Conservation (phyloP, 2,329 filamentous ascomycete genomes). For the Fusarium haematococcum region DNA sequence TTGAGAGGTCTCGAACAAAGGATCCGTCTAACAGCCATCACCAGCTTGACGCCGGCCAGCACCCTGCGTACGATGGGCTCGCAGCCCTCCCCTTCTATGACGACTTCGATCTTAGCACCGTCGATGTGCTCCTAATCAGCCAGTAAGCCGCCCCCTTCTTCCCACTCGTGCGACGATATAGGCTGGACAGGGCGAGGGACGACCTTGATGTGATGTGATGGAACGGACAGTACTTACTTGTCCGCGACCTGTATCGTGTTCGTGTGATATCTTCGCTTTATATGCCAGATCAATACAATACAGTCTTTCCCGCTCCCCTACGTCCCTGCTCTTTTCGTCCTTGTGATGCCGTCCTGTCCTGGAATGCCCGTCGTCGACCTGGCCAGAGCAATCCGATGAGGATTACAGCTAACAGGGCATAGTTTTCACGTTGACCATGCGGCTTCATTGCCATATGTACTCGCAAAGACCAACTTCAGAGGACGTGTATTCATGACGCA, state of each 20-base stretch:
- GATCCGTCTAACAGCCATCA: constrained; percentile 34
- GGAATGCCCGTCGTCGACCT: constrained; percentile 24
- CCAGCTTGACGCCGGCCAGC: constrained; percentile 95
- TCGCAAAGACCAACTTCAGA: constrained; percentile 97
- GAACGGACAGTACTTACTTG: constrained; percentile 30
- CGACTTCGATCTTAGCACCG: constrained; percentile 96
- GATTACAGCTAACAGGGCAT: constrained; percentile 42
- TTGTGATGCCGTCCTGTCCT: constrained; percentile 46
- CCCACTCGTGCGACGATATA: constrained; percentile 38
- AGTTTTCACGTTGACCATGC: constrained; percentile 99
- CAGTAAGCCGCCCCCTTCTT: constrained; percentile 77
- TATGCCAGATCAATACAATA: constrained; percentile 57
- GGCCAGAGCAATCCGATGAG: constrained; percentile 17
- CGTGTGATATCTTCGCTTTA: constrained; percentile 44
- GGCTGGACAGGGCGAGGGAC: constrained; percentile 46
- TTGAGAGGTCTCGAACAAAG: constrained; percentile 1
- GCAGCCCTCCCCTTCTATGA: constrained; percentile 97
- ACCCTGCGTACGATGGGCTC: constrained; percentile 95
- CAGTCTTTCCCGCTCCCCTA: constrained; percentile 43
- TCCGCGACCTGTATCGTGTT: constrained; percentile 31
- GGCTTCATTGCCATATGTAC: constrained; percentile 96
- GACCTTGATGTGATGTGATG: constrained; percentile 44
- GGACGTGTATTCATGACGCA: constrained; percentile 99
- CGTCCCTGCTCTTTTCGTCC: constrained; percentile 38
- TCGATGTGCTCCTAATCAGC: constrained; percentile 97